phyloP scores from a whole-genome alignment of 495 filamentous ascomycete genomes.

The Diplogelasinospora grovesii region DNA sequence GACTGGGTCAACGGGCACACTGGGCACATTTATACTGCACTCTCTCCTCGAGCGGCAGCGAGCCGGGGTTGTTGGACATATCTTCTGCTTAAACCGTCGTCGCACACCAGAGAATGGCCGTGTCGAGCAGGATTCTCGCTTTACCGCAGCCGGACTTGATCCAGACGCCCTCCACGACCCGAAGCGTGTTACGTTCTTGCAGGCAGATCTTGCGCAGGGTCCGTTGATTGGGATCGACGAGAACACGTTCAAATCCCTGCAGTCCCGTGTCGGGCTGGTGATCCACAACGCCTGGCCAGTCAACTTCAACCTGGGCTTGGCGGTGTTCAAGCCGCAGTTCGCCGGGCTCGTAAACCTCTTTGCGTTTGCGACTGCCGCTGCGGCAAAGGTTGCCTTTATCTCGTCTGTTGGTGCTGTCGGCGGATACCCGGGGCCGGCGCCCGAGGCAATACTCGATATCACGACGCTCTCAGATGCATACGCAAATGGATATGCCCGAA shows the following conservation, averaged over 20 bases:
- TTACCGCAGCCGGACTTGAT: conserved; percentile 8
- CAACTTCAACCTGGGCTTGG: conserved; percentile 37
- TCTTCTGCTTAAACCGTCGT: conserved; percentile 49
- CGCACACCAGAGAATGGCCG: too few relatives aligned
- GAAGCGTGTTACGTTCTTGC: conserved; percentile 1
- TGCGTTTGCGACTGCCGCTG: conserved; percentile 29
- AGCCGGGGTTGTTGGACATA: conserved; percentile 24
- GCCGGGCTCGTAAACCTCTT: conserved; percentile 40
- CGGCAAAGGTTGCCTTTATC: conserved; percentile 36
- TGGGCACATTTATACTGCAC: conserved; percentile 42
- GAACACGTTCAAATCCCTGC: conserved; percentile 6
- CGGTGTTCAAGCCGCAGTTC: conserved; percentile 32
- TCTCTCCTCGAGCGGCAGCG: conserved; percentile 18
- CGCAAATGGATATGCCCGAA: neutral
- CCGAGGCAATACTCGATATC: neutral
- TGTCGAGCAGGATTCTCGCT: conserved; percentile 10
- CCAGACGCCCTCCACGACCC: neutral
- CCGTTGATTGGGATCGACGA: conserved; percentile 10
- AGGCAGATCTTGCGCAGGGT: neutral
- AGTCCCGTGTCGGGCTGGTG: conserved; percentile 20
- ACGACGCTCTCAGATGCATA: neutral
- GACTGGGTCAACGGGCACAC: conserved; percentile 43
- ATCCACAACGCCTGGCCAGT: conserved; percentile 43
- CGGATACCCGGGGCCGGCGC: neutral
- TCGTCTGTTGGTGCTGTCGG: conserved; percentile 36